These are phyloP conservation scores for Capronia americana DNA, from an alignment of 2,329 filamentous ascomycete species.

Conservation along the genomic window DNA sequence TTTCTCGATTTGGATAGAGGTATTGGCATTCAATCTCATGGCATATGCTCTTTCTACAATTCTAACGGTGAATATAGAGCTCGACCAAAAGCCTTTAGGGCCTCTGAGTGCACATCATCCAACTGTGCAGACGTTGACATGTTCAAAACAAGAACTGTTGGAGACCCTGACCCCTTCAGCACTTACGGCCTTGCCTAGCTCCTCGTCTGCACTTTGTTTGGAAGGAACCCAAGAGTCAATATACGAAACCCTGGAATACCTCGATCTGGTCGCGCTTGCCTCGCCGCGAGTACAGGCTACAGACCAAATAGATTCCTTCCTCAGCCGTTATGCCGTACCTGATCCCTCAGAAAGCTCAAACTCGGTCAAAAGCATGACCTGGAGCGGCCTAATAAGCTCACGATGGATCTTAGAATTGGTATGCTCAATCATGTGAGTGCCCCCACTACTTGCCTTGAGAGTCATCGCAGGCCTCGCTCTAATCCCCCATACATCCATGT, in stretches of 20 bases:
- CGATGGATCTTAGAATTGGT: constrained; percentile 49
- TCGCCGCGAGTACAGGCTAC: constrained; percentile 47
- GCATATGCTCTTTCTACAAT: not conserved
- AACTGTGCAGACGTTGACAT: constrained; percentile 44
- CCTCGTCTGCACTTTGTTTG: constrained; percentile 36
- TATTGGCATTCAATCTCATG: not conserved
- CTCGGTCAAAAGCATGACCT: constrained; percentile 48
- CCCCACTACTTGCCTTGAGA: not conserved
- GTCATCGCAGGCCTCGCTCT: not conserved
- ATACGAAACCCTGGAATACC: constrained; percentile 66
- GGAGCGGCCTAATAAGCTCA: constrained; percentile 51
- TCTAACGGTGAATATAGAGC: not conserved
- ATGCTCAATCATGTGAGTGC: constrained; percentile 33
- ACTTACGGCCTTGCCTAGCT: not conserved
- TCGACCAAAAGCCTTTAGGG: not conserved
- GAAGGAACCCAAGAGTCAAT: constrained; percentile 66
- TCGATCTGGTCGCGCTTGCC: constrained; percentile 60
- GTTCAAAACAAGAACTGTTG: constrained; percentile 38
- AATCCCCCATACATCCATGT: not conserved
- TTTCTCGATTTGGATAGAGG: constrained; percentile 24
- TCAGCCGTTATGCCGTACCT: constrained; percentile 44
- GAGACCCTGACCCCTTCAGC: constrained; percentile 38
- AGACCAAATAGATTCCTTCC: constrained; percentile 30
- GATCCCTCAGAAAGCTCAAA: constrained; percentile 39
- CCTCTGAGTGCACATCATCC: constrained; percentile 43